Evolutionary conservation across 2,329 filamentous ascomycete genomes (phyloP).

Genomic region (Trichoderma polysporum): DNA sequence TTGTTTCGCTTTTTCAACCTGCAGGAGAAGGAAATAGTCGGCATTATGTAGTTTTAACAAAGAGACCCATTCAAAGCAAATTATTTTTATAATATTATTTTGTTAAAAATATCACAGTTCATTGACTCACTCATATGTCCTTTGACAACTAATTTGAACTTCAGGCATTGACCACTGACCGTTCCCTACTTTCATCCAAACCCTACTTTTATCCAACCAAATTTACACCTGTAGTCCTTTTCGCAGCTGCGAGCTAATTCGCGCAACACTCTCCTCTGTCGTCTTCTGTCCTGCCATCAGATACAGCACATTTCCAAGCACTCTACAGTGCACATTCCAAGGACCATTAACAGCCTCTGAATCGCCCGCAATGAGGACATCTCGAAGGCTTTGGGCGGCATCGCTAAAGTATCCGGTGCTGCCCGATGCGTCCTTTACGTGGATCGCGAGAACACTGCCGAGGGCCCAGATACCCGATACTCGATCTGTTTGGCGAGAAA

Average conservation of each 20-base stretch:
- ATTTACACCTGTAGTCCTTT: neutral
- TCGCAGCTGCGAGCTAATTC: slow-evolving; percentile 27
- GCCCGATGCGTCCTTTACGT: slow-evolving; percentile 43
- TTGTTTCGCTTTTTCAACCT: no score
- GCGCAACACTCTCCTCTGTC: slow-evolving; percentile 30
- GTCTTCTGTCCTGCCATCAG: slow-evolving; percentile 56
- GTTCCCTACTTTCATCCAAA: no score
- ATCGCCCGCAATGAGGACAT: slow-evolving; percentile 31
- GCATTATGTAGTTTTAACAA: no score
- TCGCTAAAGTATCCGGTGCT: slow-evolving; percentile 48
- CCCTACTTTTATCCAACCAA: neutral
- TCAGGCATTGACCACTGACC: neutral
- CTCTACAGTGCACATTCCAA: slow-evolving; percentile 55
- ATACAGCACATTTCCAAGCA: slow-evolving; percentile 59
- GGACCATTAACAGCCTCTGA: slow-evolving; percentile 28
- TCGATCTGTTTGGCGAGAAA: slow-evolving; percentile 53
- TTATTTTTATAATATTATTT: no score
- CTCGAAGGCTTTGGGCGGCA: slow-evolving; percentile 45
- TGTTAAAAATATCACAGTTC: no score
- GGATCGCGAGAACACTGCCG: slow-evolving; percentile 72
- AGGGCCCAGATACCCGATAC: slow-evolving; percentile 70
- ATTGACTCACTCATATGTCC: no score
- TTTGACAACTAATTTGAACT: neutral
- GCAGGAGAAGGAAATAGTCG: no score
- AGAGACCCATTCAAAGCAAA: no score